Base-by-base conservation (phyloP, 2,329 filamentous ascomycete species). In the Apiospora hydei region DNA sequence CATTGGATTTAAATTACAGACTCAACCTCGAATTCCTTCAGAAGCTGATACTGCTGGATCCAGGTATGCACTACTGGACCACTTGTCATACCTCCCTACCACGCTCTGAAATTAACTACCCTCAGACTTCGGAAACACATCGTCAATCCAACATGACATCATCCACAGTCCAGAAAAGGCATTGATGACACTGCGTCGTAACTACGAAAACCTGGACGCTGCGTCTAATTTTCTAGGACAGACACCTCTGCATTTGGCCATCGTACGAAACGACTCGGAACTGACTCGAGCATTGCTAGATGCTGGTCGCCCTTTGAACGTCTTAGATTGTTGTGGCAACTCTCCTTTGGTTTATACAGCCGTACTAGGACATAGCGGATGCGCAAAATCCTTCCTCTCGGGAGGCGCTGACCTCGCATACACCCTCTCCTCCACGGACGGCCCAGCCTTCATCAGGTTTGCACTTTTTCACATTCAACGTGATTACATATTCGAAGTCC, bases 121-220 rank as follows among this genome's bases (percentile, higher is more conserved):
- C 21, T 13, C 21, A 71, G 69, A 71, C 4, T 71, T 71, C n/a
- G 69, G 69, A n/a, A 38, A 38, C n/a, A 71, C 69, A 10, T 47
- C 69, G 7, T 21, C 24, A n/a, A 13, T 53, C 8, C 57, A 71
- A 49, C 57, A 14, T 18, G 53, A 66, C 8, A 71, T 71, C 30
- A 6, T 71, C 3, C 30, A 61, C 4, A 8, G 18, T 3, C 30
- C 69, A 1, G 43, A 24, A n/a, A 7, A 21, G 30, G 44, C 44
- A 16, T 14, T 38, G 13, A 14, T 16, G 16, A 26, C 24, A n/a
- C 57, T 71, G 4, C 3, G 3, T 46, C 38, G 7, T 10, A 30
- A 5, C 3, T 1, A 18, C 4, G 10, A 43, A 7, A n/a, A 16
- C 30, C 6, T 66, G n/a, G 57, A 71, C 5, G 18, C 1, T 8